Evolutionary conservation across 352 stramenopile genomes (phyloP).

Genomic region (Pythium rhizo-oryzae): DNA sequence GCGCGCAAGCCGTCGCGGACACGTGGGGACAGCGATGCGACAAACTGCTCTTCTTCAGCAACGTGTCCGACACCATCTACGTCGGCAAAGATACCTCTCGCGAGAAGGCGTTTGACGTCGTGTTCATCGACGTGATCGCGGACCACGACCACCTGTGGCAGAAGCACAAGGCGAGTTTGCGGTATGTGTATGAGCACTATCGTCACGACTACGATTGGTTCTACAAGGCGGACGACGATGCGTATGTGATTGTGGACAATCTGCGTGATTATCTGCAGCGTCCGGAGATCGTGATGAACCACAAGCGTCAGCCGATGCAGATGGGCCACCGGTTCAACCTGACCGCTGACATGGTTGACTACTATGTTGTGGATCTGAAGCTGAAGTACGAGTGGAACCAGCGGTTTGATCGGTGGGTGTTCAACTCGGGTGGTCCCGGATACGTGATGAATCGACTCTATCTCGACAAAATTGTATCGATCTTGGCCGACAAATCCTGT

Average conservation of each 20-base stretch:
- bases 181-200: slow-evolving; percentile 71
- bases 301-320: slow-evolving; percentile 64
- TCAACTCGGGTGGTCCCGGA: slow-evolving; percentile 78
- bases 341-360: slow-evolving; percentile 66
- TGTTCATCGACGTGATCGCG: slow-evolving; percentile 65
- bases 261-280: slow-evolving; percentile 58
- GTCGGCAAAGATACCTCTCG: slow-evolving; percentile 32
- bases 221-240: slow-evolving; percentile 86
- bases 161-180: slow-evolving; percentile 78
- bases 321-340: slow-evolving; percentile 84
- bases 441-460: slow-evolving; percentile 83
- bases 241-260: slow-evolving; percentile 84
- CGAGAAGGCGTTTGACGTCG: slow-evolving; percentile 46
- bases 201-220: slow-evolving; percentile 87
- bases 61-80: slow-evolving; percentile 54
- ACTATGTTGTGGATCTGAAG: slow-evolving; percentile 73
- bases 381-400: slow-evolving; percentile 54
- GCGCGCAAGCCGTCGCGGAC: slow-evolving; percentile 65
- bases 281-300: slow-evolving; percentile 66
- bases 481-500: slow-evolving; percentile 56
- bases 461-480: slow-evolving; percentile 68
- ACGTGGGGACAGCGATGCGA: slow-evolving; percentile 83
- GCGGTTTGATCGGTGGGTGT: slow-evolving; percentile 71
- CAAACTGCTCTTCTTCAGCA: slow-evolving; percentile 85
- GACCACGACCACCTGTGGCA: slow-evolving; percentile 86